Evolutionary conservation across 2,329 filamentous ascomycete species (phyloP).

Genomic region (Aspergillus sp.): DNA sequence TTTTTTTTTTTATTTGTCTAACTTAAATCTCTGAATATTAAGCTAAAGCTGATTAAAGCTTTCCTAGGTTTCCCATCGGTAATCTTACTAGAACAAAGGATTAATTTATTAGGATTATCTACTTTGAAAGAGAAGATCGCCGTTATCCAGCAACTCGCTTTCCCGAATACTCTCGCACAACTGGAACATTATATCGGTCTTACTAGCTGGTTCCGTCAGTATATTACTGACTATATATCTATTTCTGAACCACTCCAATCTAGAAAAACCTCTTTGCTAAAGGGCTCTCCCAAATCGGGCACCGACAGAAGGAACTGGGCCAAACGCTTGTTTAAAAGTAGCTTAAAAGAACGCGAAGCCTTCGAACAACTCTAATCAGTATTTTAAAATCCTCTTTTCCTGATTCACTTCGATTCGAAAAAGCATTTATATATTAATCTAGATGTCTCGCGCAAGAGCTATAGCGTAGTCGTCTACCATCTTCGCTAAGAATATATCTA

Average conservation of each 20-base stretch:
- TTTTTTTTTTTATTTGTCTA: neutral
- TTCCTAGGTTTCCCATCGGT: neutral
- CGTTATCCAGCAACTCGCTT: no score
- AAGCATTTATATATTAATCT: no score
- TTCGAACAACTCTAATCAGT: no score
- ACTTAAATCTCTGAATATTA: neutral
- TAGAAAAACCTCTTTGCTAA: neutral
- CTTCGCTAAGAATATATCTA: no score
- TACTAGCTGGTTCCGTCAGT: neutral
- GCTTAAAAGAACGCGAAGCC: neutral
- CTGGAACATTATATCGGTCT: neutral
- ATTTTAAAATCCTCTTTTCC: no score
- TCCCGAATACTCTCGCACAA: no score
- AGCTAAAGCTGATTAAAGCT: neutral
- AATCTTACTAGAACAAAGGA: neutral
- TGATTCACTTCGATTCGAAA: no score
- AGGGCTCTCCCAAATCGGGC: neutral
- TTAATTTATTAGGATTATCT: neutral
- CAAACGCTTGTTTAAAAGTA: neutral
- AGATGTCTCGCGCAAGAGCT: no score
- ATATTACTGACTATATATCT: neutral
- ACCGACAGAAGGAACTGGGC: neutral
- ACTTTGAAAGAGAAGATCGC: no score
- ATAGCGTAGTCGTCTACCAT: no score
- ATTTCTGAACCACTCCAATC: neutral